Percentiles rank a stretch among this genome's conserved stretches.
Evolutionary conservation across 306 rosid genomes (phyloP).

Genomic region (Crataegus laevigata): DNA sequence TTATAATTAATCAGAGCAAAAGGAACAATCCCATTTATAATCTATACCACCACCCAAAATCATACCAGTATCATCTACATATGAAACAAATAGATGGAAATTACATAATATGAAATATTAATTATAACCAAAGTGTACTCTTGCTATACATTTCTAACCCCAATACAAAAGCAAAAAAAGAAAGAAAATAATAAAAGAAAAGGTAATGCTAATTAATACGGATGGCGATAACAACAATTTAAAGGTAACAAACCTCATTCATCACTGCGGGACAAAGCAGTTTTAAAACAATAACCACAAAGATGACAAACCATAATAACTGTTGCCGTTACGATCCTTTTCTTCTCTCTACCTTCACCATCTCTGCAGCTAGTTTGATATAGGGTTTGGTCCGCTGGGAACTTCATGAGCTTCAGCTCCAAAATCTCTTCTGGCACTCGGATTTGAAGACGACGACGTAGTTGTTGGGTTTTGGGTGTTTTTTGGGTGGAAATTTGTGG

Average conservation of each 20-base stretch:
- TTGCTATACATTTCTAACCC: slow-evolving; percentile 68
- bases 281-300: slow-evolving; percentile 36
- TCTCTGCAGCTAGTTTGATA: slow-evolving; percentile 49
- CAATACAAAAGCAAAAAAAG: neutral
- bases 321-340: slow-evolving; percentile 19
- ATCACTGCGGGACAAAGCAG: slow-evolving; percentile 30
- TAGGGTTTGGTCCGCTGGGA: slow-evolving; percentile 96
- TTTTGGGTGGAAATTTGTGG: slow-evolving; percentile 43
- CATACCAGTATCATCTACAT: slow-evolving; percentile 28
- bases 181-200: neutral
- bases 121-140: slow-evolving; percentile 26
- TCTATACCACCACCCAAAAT: slow-evolving; percentile 7
- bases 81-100: slow-evolving; percentile 43
- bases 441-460: slow-evolving; percentile 13
- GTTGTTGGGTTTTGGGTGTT: slow-evolving; percentile 7
- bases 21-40: neutral
- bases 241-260: slow-evolving; percentile 44
- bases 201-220: slow-evolving; percentile 23
- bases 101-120: slow-evolving; percentile 33
- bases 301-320: slow-evolving; percentile 36
- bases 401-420: slow-evolving; percentile 88
- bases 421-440: slow-evolving; percentile 31
- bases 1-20: neutral
- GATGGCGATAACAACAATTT: slow-evolving; percentile 29
- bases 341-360: slow-evolving; percentile 22